These are phyloP conservation scores for Pythium monospermum DNA, from an alignment of 352 stramenopile genomes.

Conservation along the genomic window DNA sequence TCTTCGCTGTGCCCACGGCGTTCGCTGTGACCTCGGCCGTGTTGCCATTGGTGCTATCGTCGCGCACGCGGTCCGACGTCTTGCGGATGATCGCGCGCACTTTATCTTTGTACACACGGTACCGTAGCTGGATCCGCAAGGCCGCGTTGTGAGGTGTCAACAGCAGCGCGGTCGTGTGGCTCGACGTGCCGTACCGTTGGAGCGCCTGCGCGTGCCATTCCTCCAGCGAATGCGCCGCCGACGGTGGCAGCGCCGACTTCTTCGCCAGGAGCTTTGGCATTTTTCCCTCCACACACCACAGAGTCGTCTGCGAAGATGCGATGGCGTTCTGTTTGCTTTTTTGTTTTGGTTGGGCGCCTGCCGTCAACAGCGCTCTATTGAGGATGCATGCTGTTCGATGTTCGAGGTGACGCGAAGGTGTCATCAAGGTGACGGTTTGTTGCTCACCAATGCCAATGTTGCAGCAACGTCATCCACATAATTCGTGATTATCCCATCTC, in stretches of 20 bases:
- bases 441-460: background rate
- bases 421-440: too few relatives aligned
- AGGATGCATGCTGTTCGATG: too few relatives aligned
- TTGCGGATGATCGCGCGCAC: conserved; percentile 58
- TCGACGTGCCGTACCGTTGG: conserved; percentile 19
- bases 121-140: conserved; percentile 64
- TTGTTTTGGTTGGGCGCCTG: conserved; percentile 12
- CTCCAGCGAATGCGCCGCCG: conserved; percentile 30
- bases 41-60: conserved; percentile 14
- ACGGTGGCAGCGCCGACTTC: conserved; percentile 31
- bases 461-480: background rate
- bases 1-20: conserved; percentile 22
- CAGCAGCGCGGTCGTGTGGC: conserved; percentile 21
- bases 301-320: background rate
- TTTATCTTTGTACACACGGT: conserved; percentile 70
- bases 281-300: background rate
- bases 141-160: conserved; percentile 41
- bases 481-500: background rate
- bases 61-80: conserved; percentile 28
- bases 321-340: background rate
- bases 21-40: conserved; percentile 19
- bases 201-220: conserved; percentile 34
- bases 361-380: conserved; percentile 14
- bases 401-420: conserved; percentile 7
- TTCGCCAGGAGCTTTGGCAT: conserved; percentile 39